Base-by-base conservation (phyloP, 2,329 filamentous ascomycete species). In the Aspergillus felis region DNA sequence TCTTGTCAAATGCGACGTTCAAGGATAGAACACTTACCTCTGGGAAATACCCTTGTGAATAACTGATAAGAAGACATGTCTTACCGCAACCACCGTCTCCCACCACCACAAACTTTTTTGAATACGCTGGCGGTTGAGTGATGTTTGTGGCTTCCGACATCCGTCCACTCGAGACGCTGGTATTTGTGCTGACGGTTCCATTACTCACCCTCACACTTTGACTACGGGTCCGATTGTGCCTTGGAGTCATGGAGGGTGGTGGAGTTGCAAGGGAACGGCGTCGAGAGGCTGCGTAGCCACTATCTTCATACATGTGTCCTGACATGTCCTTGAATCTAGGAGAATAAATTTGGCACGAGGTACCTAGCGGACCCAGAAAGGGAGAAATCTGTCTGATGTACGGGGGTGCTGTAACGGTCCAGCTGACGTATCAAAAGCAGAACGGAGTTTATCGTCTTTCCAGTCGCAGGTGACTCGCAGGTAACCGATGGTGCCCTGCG, bases 71-170 rank as follows among this genome's bases (percentile, higher is more conserved):
- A 66, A 99, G 81, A 81, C 94, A 99, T 8, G 94, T 99, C 86
- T 99, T 99, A 69, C 94, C 94, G 77, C 94, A 99, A 61, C 94
- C 94, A 68, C 94, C 94, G 76, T 99, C 94, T 61, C 94, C 94
- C 49, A 99, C 94, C 53, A 99, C 94, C 48, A 99, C 94, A 73
- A 99, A 94, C 84, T 99, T 99, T 83, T 99, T 99, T 66, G 93
- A 97, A 79, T 94, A 97, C 57, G 91, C 85, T 3, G 93, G 92
- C 25, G 90, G 91, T 72, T 96, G 91, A 51, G 93, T 97, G 76
- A 93, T 85, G 74, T 91, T 87, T 54, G 93, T 97, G 60, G 84
- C 87, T 58, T 89, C 85, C 50, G 90, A 92, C 75, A 92, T 87
- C 70, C 87, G 83, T 67, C 88, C 88, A 53, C 79, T 81, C 59